Evolutionary conservation across 2,329 filamentous ascomycete genomes (phyloP).

Genomic region (Elsinoe fawcettii): DNA sequence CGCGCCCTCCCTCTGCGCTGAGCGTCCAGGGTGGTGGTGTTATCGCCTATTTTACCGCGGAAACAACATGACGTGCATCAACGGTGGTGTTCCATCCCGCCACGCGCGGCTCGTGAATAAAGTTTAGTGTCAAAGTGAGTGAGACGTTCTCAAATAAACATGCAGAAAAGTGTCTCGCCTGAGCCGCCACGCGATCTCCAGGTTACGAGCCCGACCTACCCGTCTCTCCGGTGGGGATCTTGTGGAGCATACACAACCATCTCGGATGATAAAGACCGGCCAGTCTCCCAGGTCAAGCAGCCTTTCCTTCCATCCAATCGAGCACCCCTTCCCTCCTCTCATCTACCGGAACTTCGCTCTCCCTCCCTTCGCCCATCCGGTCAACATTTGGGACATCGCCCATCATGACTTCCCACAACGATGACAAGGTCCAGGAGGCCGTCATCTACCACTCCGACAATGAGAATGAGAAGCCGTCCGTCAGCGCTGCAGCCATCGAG

Average conservation of each 20-base stretch:
- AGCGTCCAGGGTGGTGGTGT: too few species aligned
- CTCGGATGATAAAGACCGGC: background rate
- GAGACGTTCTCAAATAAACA: background rate
- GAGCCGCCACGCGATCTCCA: background rate
- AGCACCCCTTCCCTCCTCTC: background rate
- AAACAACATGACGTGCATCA: background rate
- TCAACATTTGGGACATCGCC: background rate
- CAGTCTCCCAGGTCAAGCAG: background rate
- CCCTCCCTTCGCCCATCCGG: background rate
- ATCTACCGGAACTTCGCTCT: background rate
- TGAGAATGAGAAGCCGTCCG: conserved; percentile 32
- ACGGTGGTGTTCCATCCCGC: background rate
- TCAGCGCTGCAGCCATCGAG: conserved; percentile 49
- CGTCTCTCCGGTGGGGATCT: background rate
- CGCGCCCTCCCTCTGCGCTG: too few species aligned
- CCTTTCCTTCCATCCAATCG: background rate
- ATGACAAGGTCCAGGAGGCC: conserved; percentile 30
- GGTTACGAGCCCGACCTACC: background rate
- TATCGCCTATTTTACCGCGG: too few species aligned
- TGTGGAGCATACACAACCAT: background rate
- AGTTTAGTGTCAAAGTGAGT: background rate
- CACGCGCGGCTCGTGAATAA: background rate
- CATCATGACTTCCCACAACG: background rate
- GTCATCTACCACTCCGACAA: conserved; percentile 20
- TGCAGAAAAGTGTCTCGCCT: background rate